Percentiles rank a stretch among this genome's conserved stretches.
Conservation (phyloP, 2,329 filamentous ascomycete species). For the Talaromyces sp. region DNA sequence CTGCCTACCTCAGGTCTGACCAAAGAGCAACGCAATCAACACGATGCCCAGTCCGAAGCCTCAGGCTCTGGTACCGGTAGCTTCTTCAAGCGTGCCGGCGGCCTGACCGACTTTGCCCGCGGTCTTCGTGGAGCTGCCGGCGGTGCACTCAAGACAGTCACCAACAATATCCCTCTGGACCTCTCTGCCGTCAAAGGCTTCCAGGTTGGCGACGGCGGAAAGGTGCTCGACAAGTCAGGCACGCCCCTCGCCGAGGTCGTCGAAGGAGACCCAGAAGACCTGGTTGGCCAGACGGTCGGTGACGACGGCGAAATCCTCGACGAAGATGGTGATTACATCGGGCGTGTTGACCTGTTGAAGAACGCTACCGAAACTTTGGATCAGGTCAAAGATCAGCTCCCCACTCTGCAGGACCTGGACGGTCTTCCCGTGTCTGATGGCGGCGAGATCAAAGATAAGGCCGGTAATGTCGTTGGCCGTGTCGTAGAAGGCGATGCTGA, state of each 20-base stretch:
- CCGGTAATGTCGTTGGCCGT: constrained; percentile 33
- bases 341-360: constrained; percentile 15
- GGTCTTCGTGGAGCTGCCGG: constrained; percentile 8
- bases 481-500: constrained; percentile 38
- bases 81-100: constrained; percentile 13
- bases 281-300: constrained; percentile 28
- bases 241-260: constrained; percentile 26
- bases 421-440: constrained; percentile 47
- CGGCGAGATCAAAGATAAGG: constrained; percentile 47
- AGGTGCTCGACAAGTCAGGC: constrained; percentile 39
- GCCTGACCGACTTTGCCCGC: constrained; percentile 16
- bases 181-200: constrained; percentile 29
- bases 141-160: constrained; percentile 13
- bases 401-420: constrained; percentile 29
- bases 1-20: neutral
- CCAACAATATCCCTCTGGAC: constrained; percentile 17
- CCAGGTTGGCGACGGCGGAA: constrained; percentile 47
- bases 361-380: constrained; percentile 35
- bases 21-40: constrained; percentile 4
- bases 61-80: constrained; percentile 21
- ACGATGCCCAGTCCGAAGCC: constrained; percentile 18
- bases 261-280: constrained; percentile 30
- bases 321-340: constrained; percentile 33
- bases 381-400: constrained; percentile 26
- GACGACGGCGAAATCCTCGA: constrained; percentile 34